Percentiles rank a stretch among this genome's conserved stretches.
Conservation (phyloP, 2,329 filamentous ascomycete genomes). For the Madurella fahalii region DNA sequence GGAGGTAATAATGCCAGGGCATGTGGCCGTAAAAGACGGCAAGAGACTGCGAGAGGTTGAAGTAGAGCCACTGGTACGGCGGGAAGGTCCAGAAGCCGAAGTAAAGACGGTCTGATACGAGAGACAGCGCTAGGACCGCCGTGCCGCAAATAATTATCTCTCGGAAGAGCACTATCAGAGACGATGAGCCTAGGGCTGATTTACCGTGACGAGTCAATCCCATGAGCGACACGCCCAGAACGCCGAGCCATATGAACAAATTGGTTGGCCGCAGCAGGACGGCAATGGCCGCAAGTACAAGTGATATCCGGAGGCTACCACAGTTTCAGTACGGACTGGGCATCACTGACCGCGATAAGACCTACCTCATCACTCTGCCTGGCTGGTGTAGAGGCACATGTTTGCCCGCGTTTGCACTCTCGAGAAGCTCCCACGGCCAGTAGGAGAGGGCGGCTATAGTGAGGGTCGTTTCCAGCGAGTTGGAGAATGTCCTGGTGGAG, state of each 20-base stretch:
- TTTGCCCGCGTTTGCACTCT: slow-evolving; percentile 37
- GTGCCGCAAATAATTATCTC: slow-evolving; percentile 63
- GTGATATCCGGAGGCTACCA: slow-evolving; percentile 55
- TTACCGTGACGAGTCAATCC: slow-evolving; percentile 34
- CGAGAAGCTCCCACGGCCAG: slow-evolving; percentile 80
- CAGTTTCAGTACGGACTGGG: neutral
- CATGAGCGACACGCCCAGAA: slow-evolving; percentile 51
- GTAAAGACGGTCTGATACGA: slow-evolving; percentile 68
- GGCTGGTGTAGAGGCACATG: slow-evolving; percentile 33
- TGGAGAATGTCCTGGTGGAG: slow-evolving; percentile 89
- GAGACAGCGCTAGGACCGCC: slow-evolving; percentile 58
- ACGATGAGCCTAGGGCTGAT: slow-evolving; percentile 41
- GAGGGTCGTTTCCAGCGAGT: slow-evolving; percentile 85
- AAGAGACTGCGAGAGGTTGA: slow-evolving; percentile 84
- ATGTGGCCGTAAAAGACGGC: slow-evolving; percentile 92
- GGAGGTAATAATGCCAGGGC: slow-evolving; percentile 87
- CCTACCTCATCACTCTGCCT: slow-evolving; percentile 26
- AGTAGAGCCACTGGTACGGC: slow-evolving; percentile 78
- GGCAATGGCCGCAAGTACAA: slow-evolving; percentile 74
- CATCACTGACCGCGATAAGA: slow-evolving; percentile 21
- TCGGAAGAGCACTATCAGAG: slow-evolving; percentile 51
- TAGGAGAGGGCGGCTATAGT: slow-evolving; percentile 73
- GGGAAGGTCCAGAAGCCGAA: slow-evolving; percentile 87
- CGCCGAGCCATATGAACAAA: slow-evolving; percentile 71
- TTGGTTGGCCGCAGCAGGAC: slow-evolving; percentile 90